Percentiles rank a stretch among this genome's conserved stretches.
Conservation (phyloP, 148 eudicot species). For the Rhododendron williamsianum region DNA sequence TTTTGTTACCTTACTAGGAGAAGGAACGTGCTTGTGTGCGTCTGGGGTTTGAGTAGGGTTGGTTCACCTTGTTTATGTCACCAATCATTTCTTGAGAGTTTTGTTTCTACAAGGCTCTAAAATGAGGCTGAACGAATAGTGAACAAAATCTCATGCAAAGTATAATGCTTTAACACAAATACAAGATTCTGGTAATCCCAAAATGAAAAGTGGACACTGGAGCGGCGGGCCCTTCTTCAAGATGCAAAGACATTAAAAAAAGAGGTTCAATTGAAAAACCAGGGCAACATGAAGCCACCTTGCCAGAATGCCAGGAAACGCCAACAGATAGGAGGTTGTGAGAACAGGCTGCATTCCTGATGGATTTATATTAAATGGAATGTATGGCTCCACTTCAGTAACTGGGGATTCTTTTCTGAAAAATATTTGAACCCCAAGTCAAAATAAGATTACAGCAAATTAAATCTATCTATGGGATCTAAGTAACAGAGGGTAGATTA, state of each 20-base stretch:
- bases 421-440: constrained; percentile 12
- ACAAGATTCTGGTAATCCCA: background rate
- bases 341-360: constrained; percentile 99
- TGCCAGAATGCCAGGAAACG: constrained; percentile 82
- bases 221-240: background rate
- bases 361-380: constrained; percentile 96
- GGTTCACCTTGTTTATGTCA: background rate
- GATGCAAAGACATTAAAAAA: constrained; percentile 1
- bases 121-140: background rate
- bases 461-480: background rate
- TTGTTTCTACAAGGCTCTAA: background rate
- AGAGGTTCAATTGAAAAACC: background rate
- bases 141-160: background rate
- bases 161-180: background rate
- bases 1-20: background rate
- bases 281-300: constrained; percentile 37
- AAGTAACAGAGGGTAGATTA: background rate
- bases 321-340: constrained; percentile 82
- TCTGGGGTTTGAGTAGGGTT: background rate
- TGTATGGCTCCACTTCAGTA: constrained; percentile 94
- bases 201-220: background rate
- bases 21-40: background rate
- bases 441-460: background rate
- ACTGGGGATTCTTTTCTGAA: constrained; percentile 73
- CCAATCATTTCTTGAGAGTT: background rate